Evolutionary conservation across 139 green algal species (phyloP), one percentile per base, ranked within the genome.

Genomic region (Chlamydomonas incerta): DNA sequence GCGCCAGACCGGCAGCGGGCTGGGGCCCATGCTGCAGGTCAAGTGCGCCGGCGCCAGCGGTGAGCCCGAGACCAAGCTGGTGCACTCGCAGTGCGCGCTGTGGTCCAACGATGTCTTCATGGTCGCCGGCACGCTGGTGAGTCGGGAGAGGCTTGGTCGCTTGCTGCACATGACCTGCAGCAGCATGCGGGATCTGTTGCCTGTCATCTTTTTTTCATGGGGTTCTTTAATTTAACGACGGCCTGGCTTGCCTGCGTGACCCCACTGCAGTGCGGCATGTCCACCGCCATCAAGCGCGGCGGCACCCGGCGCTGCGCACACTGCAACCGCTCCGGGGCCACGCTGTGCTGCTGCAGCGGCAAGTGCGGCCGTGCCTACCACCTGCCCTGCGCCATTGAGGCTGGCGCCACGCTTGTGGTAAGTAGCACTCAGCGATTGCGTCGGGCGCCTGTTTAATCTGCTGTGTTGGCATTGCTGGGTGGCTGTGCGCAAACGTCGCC

Each of bases 21-120:
- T 91, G 60, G 88, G 88, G 9, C 88, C 88, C 0, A 68, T 91
- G 41, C 82, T 91, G 83, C 70, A 86, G 66, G 79, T 89, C 47
- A 58, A 57, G 65, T 8, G 69, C 8, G 29, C 69, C 57, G 31
- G 29, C 35, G 31, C 3, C 11, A 52, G 58, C 58, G 62, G 73
- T 10, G 70, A 31, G 55, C 26, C 52, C 33, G n/a, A 15, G n/a
- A 23, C 20, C 52, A 52, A 75, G 57, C 35, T 33, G 52, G 81
- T 95, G 26, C 93, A 96, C 83, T 76, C 88, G 50, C 92, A 96
- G 80, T 96, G 93, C 76, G 91, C 90, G 17, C 77, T 88, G 65
- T 96, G 94, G 94, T 95, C 89, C 8, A 88, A 92, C 14, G 93
- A 95, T 60, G 93, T 96, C 1, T 77, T 80, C 26, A 31, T 87